These are phyloP conservation scores for Multifurca ochricompacta DNA, from an alignment of 768 basidiomycete species.

Conservation along the genomic window DNA sequence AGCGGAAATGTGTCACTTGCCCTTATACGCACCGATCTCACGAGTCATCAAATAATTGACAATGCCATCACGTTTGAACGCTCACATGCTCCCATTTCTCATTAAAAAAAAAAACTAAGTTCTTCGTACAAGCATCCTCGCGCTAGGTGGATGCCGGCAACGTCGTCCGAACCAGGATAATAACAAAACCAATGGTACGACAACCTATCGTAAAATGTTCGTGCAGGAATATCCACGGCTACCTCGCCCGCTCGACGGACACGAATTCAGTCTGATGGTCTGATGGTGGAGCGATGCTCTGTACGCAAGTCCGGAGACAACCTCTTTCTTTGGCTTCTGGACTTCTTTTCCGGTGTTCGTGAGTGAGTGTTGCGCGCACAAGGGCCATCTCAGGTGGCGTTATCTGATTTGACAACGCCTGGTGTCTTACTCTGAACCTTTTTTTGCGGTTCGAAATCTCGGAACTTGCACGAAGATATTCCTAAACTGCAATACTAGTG, in stretches of 20 bases:
- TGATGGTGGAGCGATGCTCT: not conserved
- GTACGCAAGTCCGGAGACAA: not conserved
- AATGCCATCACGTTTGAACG: not conserved
- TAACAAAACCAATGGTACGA: not conserved
- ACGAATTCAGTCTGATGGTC: not conserved
- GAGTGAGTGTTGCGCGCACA: not conserved
- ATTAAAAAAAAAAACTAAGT: not conserved
- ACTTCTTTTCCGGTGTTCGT: not conserved
- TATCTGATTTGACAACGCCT: constrained; percentile 10
- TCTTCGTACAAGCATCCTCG: not conserved
- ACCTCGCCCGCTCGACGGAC: not conserved
- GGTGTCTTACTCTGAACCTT: not conserved
- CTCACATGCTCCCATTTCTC: not conserved
- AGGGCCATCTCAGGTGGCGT: not conserved
- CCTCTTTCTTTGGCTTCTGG: not conserved
- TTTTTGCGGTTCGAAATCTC: not conserved
- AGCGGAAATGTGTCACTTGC: not conserved
- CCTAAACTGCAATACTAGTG: not conserved
- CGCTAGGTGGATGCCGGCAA: not conserved
- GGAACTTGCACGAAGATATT: not conserved
- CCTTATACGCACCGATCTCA: not conserved
- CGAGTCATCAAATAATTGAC: not conserved
- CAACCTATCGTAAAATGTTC: not conserved
- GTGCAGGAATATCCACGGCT: not conserved
- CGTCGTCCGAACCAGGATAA: not conserved